These are phyloP conservation scores for Adiantum capillusveneris DNA, from an alignment of 75 land plant species.

Conservation along the genomic window DNA sequence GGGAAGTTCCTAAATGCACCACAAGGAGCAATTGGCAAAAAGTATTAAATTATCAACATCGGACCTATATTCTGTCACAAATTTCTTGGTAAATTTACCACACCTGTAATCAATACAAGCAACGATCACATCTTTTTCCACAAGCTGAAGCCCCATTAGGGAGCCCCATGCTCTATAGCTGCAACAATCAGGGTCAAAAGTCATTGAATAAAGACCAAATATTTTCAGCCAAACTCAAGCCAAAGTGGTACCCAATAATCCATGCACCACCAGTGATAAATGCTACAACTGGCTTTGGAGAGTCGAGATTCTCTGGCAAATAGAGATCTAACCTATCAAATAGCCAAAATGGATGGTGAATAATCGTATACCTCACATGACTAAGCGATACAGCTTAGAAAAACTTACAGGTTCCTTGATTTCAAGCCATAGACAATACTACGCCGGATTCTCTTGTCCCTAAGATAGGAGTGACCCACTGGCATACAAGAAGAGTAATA, in stretches of 20 bases:
- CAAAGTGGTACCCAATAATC: slow-evolving; percentile 75
- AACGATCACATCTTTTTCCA: slow-evolving; percentile 80
- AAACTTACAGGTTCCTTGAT: slow-evolving; percentile 76
- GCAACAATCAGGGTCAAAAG: background rate
- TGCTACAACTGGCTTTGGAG: slow-evolving; percentile 71
- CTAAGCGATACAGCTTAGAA: no score
- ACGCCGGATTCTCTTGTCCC: slow-evolving; percentile 57
- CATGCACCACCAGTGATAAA: slow-evolving; percentile 98
- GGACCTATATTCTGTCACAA: no score
- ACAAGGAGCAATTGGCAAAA: background rate
- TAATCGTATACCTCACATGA: background rate
- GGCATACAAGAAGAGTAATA: no score
- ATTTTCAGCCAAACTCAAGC: no score
- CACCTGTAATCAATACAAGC: slow-evolving; percentile 97
- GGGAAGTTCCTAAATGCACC: slow-evolving; percentile 77
- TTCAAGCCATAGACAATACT: slow-evolving; percentile 81
- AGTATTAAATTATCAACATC: no score
- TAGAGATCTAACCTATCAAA: slow-evolving; percentile 82
- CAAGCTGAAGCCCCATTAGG: slow-evolving; percentile 70
- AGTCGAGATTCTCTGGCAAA: slow-evolving; percentile 48
- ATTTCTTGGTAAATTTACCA: no score
- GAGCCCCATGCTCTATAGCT: slow-evolving; percentile 98
- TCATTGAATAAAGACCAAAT: no score
- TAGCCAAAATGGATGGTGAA: background rate
- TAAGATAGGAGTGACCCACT: slow-evolving; percentile 85